A percentile compares a stretch with the other conserved stretches of the same genome.
phyloP scores from a whole-genome alignment of 2,329 filamentous ascomycete species.

The Ophioceras dolichostomum region DNA sequence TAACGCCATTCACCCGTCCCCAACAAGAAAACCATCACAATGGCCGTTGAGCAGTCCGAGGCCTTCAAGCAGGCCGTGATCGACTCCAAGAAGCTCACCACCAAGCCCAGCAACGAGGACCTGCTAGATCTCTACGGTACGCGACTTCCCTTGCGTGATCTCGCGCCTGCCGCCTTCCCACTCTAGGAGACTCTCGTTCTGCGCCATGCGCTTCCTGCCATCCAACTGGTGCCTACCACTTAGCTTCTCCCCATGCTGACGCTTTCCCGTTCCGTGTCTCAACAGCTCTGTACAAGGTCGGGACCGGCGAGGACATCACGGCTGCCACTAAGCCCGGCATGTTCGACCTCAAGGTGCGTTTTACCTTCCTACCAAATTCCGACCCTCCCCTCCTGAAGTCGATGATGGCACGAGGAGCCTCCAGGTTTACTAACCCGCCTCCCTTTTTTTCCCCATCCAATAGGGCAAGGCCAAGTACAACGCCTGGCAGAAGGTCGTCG shows the following conservation, averaged over 20 bases:
- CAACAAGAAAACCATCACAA: background rate
- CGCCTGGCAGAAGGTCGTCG: constrained; percentile 61
- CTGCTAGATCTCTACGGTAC: constrained; percentile 51
- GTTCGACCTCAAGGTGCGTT: constrained; percentile 55
- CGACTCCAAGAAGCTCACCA: constrained; percentile 56
- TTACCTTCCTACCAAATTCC: constrained; percentile 2
- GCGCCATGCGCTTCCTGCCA: no score
- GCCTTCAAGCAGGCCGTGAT: constrained; percentile 43
- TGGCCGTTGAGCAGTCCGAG: no score
- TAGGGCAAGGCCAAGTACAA: constrained; percentile 72
- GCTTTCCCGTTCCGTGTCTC: no score
- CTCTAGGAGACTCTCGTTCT: no score
- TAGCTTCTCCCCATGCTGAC: no score
- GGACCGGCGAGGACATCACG: constrained; percentile 41
- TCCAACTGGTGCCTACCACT: no score
- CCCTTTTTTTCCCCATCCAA: no score
- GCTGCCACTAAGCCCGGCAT: constrained; percentile 48
- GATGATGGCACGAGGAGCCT: background rate
- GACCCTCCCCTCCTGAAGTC: background rate
- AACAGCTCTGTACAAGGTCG: constrained; percentile 46
- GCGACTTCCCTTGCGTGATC: no score
- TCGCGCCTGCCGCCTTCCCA: no score
- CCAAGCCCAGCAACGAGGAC: constrained; percentile 51
- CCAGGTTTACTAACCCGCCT: constrained; percentile 1
- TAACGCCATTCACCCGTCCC: background rate